Evolutionary conservation across 441 rosid species (phyloP), one percentile per base, ranked within the genome.

Genomic region (Aleurites moluccanus): DNA sequence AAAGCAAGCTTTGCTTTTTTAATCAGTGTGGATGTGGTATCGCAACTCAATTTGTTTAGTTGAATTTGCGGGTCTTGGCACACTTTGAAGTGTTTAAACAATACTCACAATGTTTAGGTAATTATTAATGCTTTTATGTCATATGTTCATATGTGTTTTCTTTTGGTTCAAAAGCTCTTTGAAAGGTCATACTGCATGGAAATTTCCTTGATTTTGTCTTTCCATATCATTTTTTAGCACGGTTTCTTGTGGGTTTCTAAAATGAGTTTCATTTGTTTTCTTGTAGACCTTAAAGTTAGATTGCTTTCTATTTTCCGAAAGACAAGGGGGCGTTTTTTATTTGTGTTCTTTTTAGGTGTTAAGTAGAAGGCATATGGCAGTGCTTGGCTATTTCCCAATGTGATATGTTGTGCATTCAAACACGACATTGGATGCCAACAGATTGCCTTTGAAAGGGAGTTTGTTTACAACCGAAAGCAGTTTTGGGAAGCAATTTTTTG

Each of bases 1-100:
- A 73, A 84, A 67, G 76, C 73, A 72, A 42, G 65, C 30, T 16
- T 69, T 69, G 50, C 55, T 20, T 78, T 49, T 64, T 62, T 76
- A 49, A 72, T 78, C 44, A 67, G 67, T 49, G 35, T 65, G 63
- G 59, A 52, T 74, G 59, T 76, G 69, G 56, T 13, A 25, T 67
- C 25, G 47, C 33, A 64, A 72, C 70, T 74, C 38, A 67, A 68
- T 66, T 67, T 52, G 13, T 27, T 11, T 64, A 55, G 42, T 9
- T 25, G 35, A 56, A 68, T 64, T 63, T 75, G 73, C 35, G 30
- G 59, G 21, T 45, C 23, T 52, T 76, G 71, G 68, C 25, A 63
- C 55, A 9, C 47, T 50, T 42, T 61, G 56, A 55, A 47, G 69
- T 74, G 77, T 56, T 30, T 20, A 40, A 62, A 52, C 52, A 57